Evolutionary conservation across 306 rosid species (phyloP).

Genomic region (Vigna nakashimae): DNA sequence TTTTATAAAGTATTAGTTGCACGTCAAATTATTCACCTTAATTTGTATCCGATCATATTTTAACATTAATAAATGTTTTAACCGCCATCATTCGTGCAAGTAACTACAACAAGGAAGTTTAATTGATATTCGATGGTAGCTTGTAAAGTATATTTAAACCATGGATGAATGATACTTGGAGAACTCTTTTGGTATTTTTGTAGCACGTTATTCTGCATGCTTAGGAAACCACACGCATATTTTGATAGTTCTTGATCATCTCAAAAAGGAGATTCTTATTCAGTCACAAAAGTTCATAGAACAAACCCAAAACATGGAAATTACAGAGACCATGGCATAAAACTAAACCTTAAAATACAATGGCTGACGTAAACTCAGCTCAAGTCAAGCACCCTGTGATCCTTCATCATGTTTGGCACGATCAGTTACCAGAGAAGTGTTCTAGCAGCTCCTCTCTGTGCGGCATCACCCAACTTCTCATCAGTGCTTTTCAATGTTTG

Average conservation of each 20-base stretch:
- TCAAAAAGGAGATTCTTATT: conserved; percentile 34
- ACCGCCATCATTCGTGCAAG: too few relatives aligned
- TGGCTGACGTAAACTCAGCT: neutral
- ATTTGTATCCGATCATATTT: neutral
- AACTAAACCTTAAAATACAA: conserved; percentile 20
- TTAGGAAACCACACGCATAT: neutral
- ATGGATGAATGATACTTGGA: neutral
- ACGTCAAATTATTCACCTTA: conserved; percentile 20
- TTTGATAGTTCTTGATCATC: neutral
- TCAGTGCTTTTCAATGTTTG: conserved; percentile 34
- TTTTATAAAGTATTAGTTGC: conserved; percentile 10
- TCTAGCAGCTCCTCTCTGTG: neutral
- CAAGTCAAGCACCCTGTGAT: neutral
- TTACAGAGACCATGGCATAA: neutral
- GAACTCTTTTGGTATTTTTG: neutral
- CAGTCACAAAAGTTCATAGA: conserved; percentile 14
- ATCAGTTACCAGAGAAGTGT: neutral
- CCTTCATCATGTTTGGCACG: conserved; percentile 30
- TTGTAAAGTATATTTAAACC: neutral
- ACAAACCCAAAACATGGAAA: conserved; percentile 29
- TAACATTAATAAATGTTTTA: neutral
- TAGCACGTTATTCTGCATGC: neutral
- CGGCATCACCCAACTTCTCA: conserved; percentile 7
- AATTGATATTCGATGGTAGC: too few relatives aligned
- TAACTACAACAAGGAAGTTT: too few relatives aligned